A percentile compares a stretch with the other conserved stretches of the same genome.
phyloP scores from a whole-genome alignment of 306 rosid species.

The Sphenostylis stenocarpa region DNA sequence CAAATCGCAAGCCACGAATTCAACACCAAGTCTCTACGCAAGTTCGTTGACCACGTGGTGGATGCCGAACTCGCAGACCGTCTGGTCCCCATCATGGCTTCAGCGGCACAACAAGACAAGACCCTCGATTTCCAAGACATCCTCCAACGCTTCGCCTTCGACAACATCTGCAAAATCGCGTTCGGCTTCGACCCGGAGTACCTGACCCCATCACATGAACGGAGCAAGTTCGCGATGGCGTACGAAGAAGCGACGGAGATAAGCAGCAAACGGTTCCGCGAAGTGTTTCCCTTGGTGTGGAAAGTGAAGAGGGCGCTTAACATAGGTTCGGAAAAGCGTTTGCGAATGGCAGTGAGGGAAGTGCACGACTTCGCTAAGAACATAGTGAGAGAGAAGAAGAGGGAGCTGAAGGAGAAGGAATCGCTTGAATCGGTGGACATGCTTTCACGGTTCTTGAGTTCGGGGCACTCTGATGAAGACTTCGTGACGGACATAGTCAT shows the following conservation, averaged over 20 bases:
- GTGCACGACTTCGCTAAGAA: conserved; percentile 51
- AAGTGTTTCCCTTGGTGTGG: conserved; percentile 43
- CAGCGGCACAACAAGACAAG: not conserved
- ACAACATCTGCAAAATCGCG: conserved; percentile 69
- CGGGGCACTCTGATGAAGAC: conserved; percentile 41
- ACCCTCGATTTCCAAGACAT: conserved; percentile 69
- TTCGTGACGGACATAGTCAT: conserved; percentile 57
- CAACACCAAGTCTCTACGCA: conserved; percentile 54
- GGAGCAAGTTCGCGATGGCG: conserved; percentile 51
- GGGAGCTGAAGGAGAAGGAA: conserved; percentile 34
- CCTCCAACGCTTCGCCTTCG: conserved; percentile 72
- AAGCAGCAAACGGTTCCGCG: conserved; percentile 38
- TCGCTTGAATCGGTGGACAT: conserved; percentile 49
- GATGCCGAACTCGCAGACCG: conserved; percentile 58
- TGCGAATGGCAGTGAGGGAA: conserved; percentile 28
- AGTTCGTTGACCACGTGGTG: conserved; percentile 69
- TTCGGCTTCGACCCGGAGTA: conserved; percentile 69
- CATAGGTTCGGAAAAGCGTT: conserved; percentile 58
- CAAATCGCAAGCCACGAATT: conserved; percentile 63
- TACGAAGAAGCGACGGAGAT: conserved; percentile 49
- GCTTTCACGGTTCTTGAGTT: conserved; percentile 58
- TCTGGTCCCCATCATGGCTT: conserved; percentile 53
- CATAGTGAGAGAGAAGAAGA: conserved; percentile 53
- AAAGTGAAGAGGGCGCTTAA: conserved; percentile 42
- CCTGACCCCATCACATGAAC: conserved; percentile 42